These are phyloP conservation scores for Tulasnella sp. DNA, from an alignment of 768 basidiomycete species.

Conservation along the genomic window DNA sequence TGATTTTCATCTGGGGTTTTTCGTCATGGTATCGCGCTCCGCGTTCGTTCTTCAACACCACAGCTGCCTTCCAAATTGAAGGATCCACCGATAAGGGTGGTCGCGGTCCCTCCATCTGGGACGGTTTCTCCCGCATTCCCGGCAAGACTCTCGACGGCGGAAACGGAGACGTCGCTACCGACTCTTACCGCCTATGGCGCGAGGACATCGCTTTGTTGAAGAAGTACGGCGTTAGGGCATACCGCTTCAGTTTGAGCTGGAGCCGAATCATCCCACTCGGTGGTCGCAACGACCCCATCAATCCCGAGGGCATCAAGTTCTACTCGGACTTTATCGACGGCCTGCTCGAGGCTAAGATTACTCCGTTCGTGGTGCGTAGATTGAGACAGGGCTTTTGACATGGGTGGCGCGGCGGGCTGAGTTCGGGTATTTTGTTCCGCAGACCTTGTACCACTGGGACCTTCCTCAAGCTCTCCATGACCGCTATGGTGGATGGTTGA, in stretches of 20 bases:
- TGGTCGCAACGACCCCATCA: slow-evolving; percentile 67
- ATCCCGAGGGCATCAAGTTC: slow-evolving; percentile 61
- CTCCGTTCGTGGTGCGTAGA: slow-evolving; percentile 58
- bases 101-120: slow-evolving; percentile 70
- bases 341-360: slow-evolving; percentile 58
- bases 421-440: slow-evolving; percentile 16
- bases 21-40: background rate
- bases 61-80: slow-evolving; percentile 72
- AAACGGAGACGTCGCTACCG: slow-evolving; percentile 65
- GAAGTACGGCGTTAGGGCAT: slow-evolving; percentile 62
- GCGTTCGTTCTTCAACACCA: slow-evolving; percentile 12
- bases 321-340: slow-evolving; percentile 70
- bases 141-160: slow-evolving; percentile 67
- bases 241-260: slow-evolving; percentile 76
- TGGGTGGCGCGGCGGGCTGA: background rate
- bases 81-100: slow-evolving; percentile 58
- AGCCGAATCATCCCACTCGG: slow-evolving; percentile 69
- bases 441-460: slow-evolving; percentile 78
- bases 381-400: background rate
- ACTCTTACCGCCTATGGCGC: slow-evolving; percentile 65
- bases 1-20: background rate
- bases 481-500: slow-evolving; percentile 70
- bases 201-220: slow-evolving; percentile 62
- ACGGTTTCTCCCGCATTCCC: slow-evolving; percentile 60
- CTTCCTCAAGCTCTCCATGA: slow-evolving; percentile 70